Evolutionary conservation across 495 filamentous ascomycete genomes (phyloP).

Genomic region (Rhypophila decipiens): DNA sequence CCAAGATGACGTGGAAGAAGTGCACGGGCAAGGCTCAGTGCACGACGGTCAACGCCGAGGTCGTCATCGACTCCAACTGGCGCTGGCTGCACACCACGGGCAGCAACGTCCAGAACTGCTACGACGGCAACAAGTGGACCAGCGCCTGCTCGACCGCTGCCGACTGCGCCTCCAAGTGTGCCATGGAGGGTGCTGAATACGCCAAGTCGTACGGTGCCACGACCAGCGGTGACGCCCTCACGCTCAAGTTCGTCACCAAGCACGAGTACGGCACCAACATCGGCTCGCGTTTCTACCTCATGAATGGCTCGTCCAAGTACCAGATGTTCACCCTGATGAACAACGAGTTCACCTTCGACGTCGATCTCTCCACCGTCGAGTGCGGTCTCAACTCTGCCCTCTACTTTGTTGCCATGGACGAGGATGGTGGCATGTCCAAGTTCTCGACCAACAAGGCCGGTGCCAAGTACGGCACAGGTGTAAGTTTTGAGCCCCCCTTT

Average conservation of each 20-base stretch:
- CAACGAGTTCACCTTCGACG: slow-evolving; percentile 57
- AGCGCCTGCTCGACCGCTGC: slow-evolving; percentile 31
- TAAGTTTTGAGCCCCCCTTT: slow-evolving; percentile 4
- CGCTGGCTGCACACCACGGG: slow-evolving; percentile 40
- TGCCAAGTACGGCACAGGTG: slow-evolving; percentile 52
- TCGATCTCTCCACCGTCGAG: slow-evolving; percentile 45
- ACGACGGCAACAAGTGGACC: slow-evolving; percentile 48
- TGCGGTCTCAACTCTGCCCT: slow-evolving; percentile 55
- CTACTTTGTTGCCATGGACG: slow-evolving; percentile 54
- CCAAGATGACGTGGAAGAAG: slow-evolving; percentile 52
- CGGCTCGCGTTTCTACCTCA: slow-evolving; percentile 52
- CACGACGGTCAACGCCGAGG: slow-evolving; percentile 34
- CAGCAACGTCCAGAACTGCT: slow-evolving; percentile 41
- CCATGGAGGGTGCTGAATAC: slow-evolving; percentile 44
- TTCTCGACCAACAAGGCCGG: slow-evolving; percentile 50
- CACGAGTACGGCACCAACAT: slow-evolving; percentile 48
- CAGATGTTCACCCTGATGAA: slow-evolving; percentile 51
- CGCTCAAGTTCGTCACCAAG: slow-evolving; percentile 53
- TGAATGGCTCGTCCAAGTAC: slow-evolving; percentile 48
- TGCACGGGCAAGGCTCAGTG: slow-evolving; percentile 49
- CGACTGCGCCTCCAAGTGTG: slow-evolving; percentile 44
- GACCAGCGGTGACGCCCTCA: slow-evolving; percentile 42
- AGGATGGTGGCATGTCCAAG: slow-evolving; percentile 47
- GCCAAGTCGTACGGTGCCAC: slow-evolving; percentile 41
- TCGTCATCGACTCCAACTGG: slow-evolving; percentile 49